Conservation (phyloP, 1,139 yeast genomes). For the Suhomyces chickasaworum region DNA sequence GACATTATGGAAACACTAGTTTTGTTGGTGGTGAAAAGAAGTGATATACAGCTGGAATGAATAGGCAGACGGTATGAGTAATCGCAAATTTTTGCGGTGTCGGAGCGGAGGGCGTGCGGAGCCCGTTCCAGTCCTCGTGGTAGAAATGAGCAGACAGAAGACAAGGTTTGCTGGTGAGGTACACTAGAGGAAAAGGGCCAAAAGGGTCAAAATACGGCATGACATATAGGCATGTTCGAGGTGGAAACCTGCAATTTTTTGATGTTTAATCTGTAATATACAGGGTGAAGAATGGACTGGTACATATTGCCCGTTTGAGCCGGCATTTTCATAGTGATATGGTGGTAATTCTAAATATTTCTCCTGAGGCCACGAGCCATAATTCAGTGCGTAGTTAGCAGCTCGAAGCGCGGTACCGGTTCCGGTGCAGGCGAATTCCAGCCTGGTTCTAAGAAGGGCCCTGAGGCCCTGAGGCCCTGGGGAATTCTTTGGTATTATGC, state of each 20-base stretch:
- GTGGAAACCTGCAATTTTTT: no score
- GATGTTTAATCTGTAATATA: no score
- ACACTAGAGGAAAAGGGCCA: not conserved
- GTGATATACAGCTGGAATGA: not conserved
- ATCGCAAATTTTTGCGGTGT: constrained; percentile 6
- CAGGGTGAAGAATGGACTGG: no score
- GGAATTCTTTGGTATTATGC: not conserved
- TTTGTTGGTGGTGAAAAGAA: not conserved
- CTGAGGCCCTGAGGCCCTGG: not conserved
- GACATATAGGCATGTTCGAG: no score
- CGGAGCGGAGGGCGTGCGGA: constrained; percentile 5
- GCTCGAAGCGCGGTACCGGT: not conserved
- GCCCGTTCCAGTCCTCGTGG: constrained; percentile 1
- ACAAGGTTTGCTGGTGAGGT: not conserved
- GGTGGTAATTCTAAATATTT: no score
- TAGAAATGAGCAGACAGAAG: not conserved
- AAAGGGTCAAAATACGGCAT: no score
- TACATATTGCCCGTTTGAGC: no score
- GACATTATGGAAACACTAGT: constrained; percentile 27
- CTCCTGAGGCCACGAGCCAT: no score
- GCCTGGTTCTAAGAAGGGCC: not conserved
- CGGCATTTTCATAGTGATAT: no score
- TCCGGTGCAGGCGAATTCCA: not conserved
- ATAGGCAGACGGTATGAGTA: constrained; percentile 1
- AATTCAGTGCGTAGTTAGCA: no score